A percentile compares a stretch with the other conserved stretches of the same genome.
Conservation (phyloP, 2,329 filamentous ascomycete genomes). For the Proliferodiscus dingleyae region DNA sequence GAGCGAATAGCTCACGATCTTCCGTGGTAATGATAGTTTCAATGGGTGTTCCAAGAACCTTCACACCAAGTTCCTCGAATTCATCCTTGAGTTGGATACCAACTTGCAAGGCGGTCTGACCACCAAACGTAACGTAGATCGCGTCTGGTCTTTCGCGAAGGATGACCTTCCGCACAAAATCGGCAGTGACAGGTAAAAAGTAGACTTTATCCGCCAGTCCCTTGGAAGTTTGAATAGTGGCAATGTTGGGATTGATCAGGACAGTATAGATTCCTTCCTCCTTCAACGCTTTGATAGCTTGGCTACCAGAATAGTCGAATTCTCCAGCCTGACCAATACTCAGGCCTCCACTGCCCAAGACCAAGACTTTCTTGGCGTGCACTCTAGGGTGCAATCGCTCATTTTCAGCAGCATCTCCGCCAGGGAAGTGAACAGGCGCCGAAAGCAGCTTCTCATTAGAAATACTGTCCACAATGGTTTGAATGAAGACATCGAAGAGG, state of each 20-base stretch:
- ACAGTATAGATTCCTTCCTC: conserved; percentile 98
- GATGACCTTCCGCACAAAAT: conserved; percentile 97
- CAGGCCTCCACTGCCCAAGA: conserved; percentile 89
- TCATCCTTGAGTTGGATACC: conserved; percentile 98
- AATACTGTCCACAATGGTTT: conserved; percentile 71
- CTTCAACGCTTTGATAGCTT: conserved; percentile 97
- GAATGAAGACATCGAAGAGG: conserved; percentile 93
- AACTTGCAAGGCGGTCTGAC: conserved; percentile 93
- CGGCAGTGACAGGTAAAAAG: conserved; percentile 93
- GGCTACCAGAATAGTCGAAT: conserved; percentile 97
- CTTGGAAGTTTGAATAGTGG: conserved; percentile 97
- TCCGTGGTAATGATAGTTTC: conserved; percentile 98
- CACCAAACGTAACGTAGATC: conserved; percentile 97
- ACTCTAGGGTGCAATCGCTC: conserved; percentile 71
- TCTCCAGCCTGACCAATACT: conserved; percentile 98
- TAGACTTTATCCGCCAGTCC: conserved; percentile 98
- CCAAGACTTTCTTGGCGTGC: conserved; percentile 86
- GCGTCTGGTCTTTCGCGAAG: conserved; percentile 90
- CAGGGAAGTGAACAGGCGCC: conserved; percentile 79
- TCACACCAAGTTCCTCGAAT: conserved; percentile 85
- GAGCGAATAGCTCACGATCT: conserved; percentile 93
- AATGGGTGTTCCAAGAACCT: conserved; percentile 93
- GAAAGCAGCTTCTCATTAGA: conserved; percentile 61
- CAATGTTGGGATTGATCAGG: conserved; percentile 98
- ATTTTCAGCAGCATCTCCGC: conserved; percentile 76